Evolutionary conservation across 148 eudicot species (phyloP), one percentile per base, ranked within the genome.

Genomic region (Limonium bicolor): DNA sequence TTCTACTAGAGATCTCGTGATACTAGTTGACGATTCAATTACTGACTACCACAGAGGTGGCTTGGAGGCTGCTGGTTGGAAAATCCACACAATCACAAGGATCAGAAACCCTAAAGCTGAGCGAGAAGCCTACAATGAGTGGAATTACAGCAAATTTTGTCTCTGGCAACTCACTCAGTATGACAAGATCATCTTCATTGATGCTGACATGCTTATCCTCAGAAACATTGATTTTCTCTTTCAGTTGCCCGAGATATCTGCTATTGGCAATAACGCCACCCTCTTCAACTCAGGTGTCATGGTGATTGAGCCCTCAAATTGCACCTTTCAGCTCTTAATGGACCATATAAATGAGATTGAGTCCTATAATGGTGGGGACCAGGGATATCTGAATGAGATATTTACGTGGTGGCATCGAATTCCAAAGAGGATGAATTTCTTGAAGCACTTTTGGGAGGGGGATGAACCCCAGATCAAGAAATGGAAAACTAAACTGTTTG

Each of bases 321-420:
- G 86, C 46, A 83, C 92, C 0, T 88, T 80, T 38, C 80, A 77
- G 51, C 65, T 88, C 14, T 24, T 83, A 41, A 83, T 88, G 94
- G 94, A 80, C 54, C 86, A 88, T 45, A 71, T 83, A 0, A 53
- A 80, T 14, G 94, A 83, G 55, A 88, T 83, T 16, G 80, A 58
- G 46, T 83, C 96, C 6, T 88, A 88, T 61, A 88, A 88, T 40
- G 96, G 96, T 8, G 94, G 96, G 4, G 94, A 87, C 58, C 96
- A 88, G 45, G 94, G 96, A 21, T 88, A 83, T 37, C 53, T 88
- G 56, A 88, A 88, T 14, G 96, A 88, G 58, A 63, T 88, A 55
- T 88, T 83, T 62, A 83, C 94, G 16, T 80, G 94, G 96, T 88
- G 96, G 96, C 96, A 88, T 36, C 58, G 94, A 27, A 70, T 88